These are phyloP conservation scores for Alliaria petiolata DNA, from an alignment of 345 rosid species.

Conservation along the genomic window DNA sequence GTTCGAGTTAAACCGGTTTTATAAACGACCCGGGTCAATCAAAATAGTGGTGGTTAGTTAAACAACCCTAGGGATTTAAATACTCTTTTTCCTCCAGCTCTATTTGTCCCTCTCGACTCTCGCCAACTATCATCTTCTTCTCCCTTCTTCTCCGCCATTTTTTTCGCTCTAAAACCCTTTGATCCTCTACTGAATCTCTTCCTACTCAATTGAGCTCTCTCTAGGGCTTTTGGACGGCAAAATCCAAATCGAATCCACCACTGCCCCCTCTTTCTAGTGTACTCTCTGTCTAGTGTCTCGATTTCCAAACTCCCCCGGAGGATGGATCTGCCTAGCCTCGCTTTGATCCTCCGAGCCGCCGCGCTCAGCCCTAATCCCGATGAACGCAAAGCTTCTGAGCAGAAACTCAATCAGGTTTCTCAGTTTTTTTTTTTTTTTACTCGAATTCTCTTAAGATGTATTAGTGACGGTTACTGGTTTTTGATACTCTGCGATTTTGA, in stretches of 20 bases:
- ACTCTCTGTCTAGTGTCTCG: constrained; percentile 1
- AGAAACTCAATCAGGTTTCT: constrained; percentile 76
- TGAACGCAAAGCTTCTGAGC: constrained; percentile 97
- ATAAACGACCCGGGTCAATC: constrained; percentile 11
- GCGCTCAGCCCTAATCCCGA: constrained; percentile 86
- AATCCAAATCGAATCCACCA: not conserved
- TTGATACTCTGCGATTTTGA: not conserved
- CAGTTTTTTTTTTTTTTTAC: not conserved
- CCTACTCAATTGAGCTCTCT: constrained; percentile 12
- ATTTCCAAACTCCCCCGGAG: not conserved
- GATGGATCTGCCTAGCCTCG: constrained; percentile 89
- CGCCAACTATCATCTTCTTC: constrained; percentile 13
- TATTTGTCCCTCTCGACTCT: constrained; percentile 13
- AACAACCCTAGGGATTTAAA: constrained; percentile 78
- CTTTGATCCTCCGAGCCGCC: constrained; percentile 59
- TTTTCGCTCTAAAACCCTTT: constrained; percentile 26
- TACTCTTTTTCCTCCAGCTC: constrained; percentile 30
- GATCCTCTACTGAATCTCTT: constrained; percentile 12
- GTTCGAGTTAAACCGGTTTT: not conserved
- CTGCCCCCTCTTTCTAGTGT: not conserved
- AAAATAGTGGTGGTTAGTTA: constrained; percentile 16
- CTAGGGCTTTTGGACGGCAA: constrained; percentile 25
- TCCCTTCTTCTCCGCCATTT: constrained; percentile 29
- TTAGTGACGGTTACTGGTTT: not conserved
- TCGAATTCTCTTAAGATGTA: not conserved